Base-by-base conservation (phyloP, 2,329 filamentous ascomycete genomes). In the Fusarium aywerte region DNA sequence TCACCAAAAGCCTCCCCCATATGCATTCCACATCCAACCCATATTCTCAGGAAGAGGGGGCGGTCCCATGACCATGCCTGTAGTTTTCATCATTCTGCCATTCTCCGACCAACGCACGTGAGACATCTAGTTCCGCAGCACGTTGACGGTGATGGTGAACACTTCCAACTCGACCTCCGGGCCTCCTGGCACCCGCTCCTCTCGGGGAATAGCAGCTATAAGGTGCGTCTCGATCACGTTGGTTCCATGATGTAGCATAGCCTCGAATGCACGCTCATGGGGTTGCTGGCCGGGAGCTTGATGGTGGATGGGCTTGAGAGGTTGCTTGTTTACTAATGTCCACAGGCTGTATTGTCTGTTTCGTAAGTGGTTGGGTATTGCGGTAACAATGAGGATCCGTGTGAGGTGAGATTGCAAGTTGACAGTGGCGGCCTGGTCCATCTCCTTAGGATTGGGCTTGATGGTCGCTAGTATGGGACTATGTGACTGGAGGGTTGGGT, bases 221-320 rank as follows among this genome's bases (percentile, higher is more conserved):
- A 95, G 83, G 72, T 95, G 91, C 9, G 96, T 84, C 71, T 93
- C 90, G 49, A 97, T 85, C 43, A 89, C 85, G 70, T 96, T 97
- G 49, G 93, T 84, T 8, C 92, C 93, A 3, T 86, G 85, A 25
- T 87, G 84, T 27, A 97, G 80, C 50, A 86, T 86, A 9, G 89
- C 85, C 70, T 97, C 93, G 71, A 93, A 97, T 1, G 91, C 80
- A n/a, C 90, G 89, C 65, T 87, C 87, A 60, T 83, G 82, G 44
- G 79, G 83, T 69, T 84, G 82, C 50, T 88, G 87, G 21, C 87
- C 84, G 4, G 85, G 83, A 23, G 85, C 82, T 63, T 86, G 84
- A 33, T 78, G 77, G 35, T 65, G 75, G 43, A 74, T 70, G 40
- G 78, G 82, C 40, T 80, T 82, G n/a, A 90, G 82, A 9, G 90